phyloP scores from a whole-genome alignment of 164 flowering plant genomes.

The Protea cynaroides region DNA sequence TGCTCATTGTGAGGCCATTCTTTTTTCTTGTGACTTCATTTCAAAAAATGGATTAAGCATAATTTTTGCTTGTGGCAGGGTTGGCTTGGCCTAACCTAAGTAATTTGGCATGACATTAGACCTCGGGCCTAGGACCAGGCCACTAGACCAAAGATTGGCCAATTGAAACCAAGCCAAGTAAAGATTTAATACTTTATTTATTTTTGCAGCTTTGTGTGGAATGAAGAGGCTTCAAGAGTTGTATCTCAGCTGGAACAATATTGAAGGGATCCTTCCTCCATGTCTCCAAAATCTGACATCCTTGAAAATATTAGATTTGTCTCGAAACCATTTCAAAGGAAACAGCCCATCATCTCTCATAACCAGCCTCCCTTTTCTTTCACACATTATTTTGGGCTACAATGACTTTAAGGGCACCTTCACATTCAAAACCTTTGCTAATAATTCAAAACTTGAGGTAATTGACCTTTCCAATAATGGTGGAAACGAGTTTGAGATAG shows the following conservation, averaged over 20 bases:
- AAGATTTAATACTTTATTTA: too few relatives aligned
- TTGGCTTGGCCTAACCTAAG: too few relatives aligned
- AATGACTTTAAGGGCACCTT: conserved; percentile 7
- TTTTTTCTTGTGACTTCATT: too few relatives aligned
- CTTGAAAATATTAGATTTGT: conserved; percentile 5
- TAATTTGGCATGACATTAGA: too few relatives aligned
- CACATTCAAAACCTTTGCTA: neutral
- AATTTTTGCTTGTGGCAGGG: too few relatives aligned
- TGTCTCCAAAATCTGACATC: conserved; percentile 6
- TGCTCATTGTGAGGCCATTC: too few relatives aligned
- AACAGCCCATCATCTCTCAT: conserved; percentile 3
- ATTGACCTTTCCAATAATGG: neutral
- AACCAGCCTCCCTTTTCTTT: neutral
- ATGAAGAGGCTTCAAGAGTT: conserved; percentile 7
- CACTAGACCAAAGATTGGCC: too few relatives aligned
- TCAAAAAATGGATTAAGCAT: too few relatives aligned
- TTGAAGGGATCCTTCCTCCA: conserved; percentile 8
- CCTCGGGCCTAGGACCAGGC: too few relatives aligned
- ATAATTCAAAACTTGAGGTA: conserved; percentile 2
- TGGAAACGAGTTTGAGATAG: neutral
- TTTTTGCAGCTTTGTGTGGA: conserved; percentile 5
- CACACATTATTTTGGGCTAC: neutral
- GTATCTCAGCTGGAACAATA: neutral
- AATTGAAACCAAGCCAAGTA: too few relatives aligned
- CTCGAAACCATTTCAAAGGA: conserved; percentile 2